These are phyloP conservation scores for Nigrograna mackinnonii DNA, from an alignment of 2,329 filamentous ascomycete genomes.

Conservation along the genomic window DNA sequence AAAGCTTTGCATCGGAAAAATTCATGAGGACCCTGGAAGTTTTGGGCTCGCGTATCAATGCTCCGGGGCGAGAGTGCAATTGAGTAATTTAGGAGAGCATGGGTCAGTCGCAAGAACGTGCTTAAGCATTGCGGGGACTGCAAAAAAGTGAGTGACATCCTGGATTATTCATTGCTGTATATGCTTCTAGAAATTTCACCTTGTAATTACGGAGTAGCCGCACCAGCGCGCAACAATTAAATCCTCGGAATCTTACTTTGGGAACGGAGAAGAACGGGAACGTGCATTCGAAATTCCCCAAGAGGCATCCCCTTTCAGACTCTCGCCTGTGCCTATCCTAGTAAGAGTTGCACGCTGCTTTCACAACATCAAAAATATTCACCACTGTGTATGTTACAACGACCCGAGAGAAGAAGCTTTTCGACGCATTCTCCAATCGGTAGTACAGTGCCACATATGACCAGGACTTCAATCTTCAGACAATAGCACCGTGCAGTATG, in stretches of 20 bases:
- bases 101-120: constrained; percentile 69
- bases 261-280: constrained; percentile 75
- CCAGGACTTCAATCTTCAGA: constrained; percentile 69
- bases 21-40: constrained; percentile 65
- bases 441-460: constrained; percentile 66
- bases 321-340: constrained; percentile 69
- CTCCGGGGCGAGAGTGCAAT: constrained; percentile 62
- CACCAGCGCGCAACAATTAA: constrained; percentile 70
- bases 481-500: constrained; percentile 70
- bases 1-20: constrained; percentile 71
- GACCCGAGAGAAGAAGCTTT: constrained; percentile 63
- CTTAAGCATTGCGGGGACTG: constrained; percentile 72
- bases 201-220: constrained; percentile 69
- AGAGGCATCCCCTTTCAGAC: constrained; percentile 66
- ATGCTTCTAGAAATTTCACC: constrained; percentile 71
- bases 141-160: constrained; percentile 61
- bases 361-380: constrained; percentile 67
- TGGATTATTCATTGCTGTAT: constrained; percentile 71
- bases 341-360: constrained; percentile 63
- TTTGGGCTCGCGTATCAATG: constrained; percentile 62
- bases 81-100: constrained; percentile 65
- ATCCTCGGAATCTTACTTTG: constrained; percentile 67
- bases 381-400: constrained; percentile 63
- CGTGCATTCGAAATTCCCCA: constrained; percentile 65
- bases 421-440: constrained; percentile 71